A percentile compares a stretch with the other conserved stretches of the same genome.
Conservation (phyloP, 163 green algal genomes). For the Smithsoniella earleae region DNA sequence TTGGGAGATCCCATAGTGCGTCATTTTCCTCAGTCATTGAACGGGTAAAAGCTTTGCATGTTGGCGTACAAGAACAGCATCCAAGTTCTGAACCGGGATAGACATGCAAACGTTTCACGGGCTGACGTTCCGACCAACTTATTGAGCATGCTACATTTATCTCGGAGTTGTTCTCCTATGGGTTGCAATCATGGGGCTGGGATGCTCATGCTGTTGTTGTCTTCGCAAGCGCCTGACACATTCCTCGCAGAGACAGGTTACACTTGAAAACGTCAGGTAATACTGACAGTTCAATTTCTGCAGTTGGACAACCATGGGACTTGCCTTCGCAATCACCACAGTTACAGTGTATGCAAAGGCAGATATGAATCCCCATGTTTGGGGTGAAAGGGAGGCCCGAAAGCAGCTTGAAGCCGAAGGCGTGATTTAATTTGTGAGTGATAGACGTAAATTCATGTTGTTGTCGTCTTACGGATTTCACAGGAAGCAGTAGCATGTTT, state of each 20-base stretch:
- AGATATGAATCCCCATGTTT: constrained; percentile 1
- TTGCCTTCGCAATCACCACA: constrained; percentile 12
- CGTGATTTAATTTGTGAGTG: constrained; percentile 10
- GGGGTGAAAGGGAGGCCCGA: constrained; percentile 8
- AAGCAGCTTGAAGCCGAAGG: constrained; percentile 25
- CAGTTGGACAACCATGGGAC: constrained; percentile 6
- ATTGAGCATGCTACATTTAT: background rate
- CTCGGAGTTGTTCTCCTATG: background rate
- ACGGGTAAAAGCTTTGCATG: no score
- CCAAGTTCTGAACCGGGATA: background rate
- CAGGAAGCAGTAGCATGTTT: no score
- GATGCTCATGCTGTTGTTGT: background rate
- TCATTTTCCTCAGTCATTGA: no score
- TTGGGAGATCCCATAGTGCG: constrained; percentile 79
- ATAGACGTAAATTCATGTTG: no score
- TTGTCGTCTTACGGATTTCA: no score
- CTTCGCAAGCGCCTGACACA: background rate
- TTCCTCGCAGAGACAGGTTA: background rate
- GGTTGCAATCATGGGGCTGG: background rate
- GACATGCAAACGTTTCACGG: background rate
- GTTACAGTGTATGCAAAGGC: constrained; percentile 15
- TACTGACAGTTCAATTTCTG: background rate
- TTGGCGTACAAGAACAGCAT: background rate
- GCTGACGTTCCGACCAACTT: background rate
- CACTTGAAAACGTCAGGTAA: background rate